Percentiles rank a stretch among this genome's conserved stretches.
These are phyloP conservation scores for Neurospora sp. DNA, from an alignment of 495 filamentous ascomycete genomes.

Conservation along the genomic window DNA sequence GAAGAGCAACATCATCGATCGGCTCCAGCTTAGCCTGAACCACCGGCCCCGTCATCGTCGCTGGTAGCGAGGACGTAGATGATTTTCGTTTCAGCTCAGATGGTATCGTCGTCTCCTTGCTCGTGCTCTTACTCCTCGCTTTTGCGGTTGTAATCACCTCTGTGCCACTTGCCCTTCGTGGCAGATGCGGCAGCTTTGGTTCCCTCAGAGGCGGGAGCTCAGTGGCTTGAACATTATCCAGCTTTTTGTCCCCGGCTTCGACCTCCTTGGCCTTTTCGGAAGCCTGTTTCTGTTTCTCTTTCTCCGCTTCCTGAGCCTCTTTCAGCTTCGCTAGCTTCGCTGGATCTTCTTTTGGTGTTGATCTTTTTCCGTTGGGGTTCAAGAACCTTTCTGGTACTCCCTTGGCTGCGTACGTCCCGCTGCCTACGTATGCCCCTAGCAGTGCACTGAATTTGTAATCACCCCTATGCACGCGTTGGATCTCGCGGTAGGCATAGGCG, in stretches of 20 bases:
- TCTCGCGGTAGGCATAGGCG: conserved; percentile 62
- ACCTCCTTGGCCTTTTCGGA: neutral
- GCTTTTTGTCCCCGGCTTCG: neutral
- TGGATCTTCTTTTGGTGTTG: conserved; percentile 7
- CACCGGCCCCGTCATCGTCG: neutral
- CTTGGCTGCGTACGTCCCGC: conserved; percentile 44
- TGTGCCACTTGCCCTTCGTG: neutral
- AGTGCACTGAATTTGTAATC: conserved; percentile 68
- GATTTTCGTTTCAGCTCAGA: neutral
- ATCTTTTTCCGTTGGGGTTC: conserved; percentile 26
- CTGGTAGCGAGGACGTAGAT: neutral
- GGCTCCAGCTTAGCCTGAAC: neutral
- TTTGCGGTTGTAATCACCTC: neutral
- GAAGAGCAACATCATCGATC: neutral
- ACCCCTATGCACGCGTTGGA: conserved; percentile 52
- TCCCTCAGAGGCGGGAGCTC: neutral
- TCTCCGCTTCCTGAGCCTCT: conserved; percentile 2
- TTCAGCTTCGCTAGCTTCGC: conserved; percentile 2
- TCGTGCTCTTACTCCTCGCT: neutral
- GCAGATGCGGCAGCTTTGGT: neutral
- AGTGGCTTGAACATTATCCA: neutral
- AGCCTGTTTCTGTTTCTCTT: neutral
- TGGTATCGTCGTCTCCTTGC: neutral
- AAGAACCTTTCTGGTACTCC: conserved; percentile 64
- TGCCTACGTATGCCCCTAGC: conserved; percentile 66